Percentiles rank a stretch among this genome's conserved stretches.
These are phyloP conservation scores for Jackrogersella multiformis DNA, from an alignment of 495 filamentous ascomycete genomes.

Conservation along the genomic window DNA sequence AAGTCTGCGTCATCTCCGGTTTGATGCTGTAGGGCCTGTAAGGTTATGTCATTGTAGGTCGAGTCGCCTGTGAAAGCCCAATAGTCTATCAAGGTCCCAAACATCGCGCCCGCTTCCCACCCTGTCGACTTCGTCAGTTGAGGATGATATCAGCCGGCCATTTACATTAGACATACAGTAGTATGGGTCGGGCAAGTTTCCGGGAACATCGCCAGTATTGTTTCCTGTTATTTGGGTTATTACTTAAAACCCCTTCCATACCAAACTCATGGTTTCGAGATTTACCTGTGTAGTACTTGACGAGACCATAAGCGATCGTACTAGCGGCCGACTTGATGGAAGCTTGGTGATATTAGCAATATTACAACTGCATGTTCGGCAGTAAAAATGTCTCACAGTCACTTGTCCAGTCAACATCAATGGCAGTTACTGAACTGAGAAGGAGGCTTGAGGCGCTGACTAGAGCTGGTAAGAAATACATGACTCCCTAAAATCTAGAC, in stretches of 20 bases:
- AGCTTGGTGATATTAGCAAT: constrained; percentile 18
- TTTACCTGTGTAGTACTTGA: constrained; percentile 65
- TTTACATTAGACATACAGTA: constrained; percentile 48
- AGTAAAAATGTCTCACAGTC: constrained; percentile 25
- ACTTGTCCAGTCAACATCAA: constrained; percentile 36
- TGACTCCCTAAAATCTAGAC: constrained; percentile 7
- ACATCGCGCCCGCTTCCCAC: constrained; percentile 82
- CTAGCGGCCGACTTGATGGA: constrained; percentile 36
- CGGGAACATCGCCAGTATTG: constrained; percentile 62
- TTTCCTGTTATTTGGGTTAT: constrained; percentile 56
- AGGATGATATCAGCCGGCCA: neutral
- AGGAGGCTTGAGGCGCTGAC: constrained; percentile 18
- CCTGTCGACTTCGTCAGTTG: constrained; percentile 62
- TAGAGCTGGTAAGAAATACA: constrained; percentile 22
- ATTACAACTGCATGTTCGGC: neutral
- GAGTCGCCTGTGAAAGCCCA: constrained; percentile 71
- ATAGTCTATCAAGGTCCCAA: constrained; percentile 72
- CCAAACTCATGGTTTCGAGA: neutral
- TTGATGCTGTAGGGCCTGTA: constrained; percentile 68
- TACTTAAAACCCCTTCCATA: neutral
- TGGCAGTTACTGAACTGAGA: constrained; percentile 22
- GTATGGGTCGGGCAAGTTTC: constrained; percentile 54
- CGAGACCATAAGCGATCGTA: constrained; percentile 37
- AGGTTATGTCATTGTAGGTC: constrained; percentile 65
- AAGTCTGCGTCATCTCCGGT: constrained; percentile 66